Evolutionary conservation across 2,329 filamentous ascomycete genomes (phyloP).

Genomic region (Ambrosiella beaveri): DNA sequence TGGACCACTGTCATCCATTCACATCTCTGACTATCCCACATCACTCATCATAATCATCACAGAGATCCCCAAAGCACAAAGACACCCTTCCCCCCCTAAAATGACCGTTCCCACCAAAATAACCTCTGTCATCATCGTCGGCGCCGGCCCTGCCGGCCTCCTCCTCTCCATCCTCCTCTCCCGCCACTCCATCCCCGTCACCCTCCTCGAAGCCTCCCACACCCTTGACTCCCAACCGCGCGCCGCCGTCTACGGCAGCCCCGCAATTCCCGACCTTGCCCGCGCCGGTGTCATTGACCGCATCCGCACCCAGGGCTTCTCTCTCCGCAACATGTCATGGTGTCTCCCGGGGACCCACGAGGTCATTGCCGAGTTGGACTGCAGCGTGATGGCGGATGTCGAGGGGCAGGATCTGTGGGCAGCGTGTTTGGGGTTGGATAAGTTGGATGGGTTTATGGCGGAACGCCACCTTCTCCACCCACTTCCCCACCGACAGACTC

Average conservation of each 20-base stretch:
- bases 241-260: slow-evolving; percentile 42
- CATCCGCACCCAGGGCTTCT: slow-evolving; percentile 23
- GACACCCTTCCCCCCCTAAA: neutral
- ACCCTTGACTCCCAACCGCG: slow-evolving; percentile 42
- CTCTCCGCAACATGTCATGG: slow-evolving; percentile 25
- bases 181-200: slow-evolving; percentile 32
- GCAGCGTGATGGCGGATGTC: slow-evolving; percentile 20
- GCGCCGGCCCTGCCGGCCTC: slow-evolving; percentile 32
- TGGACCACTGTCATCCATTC: no score
- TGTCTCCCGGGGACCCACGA: slow-evolving; percentile 21
- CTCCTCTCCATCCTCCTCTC: slow-evolving; percentile 35
- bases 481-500: no score
- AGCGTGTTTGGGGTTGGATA: slow-evolving; percentile 25
- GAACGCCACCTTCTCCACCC: slow-evolving; percentile 14
- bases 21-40: neutral
- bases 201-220: slow-evolving; percentile 36
- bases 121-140: slow-evolving; percentile 24
- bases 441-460: slow-evolving; percentile 27
- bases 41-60: neutral
- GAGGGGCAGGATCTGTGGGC: slow-evolving; percentile 25
- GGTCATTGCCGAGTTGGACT: slow-evolving; percentile 23
- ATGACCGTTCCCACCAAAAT: neutral
- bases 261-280: slow-evolving; percentile 38
- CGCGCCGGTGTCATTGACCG: slow-evolving; percentile 40
- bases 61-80: no score